Evolutionary conservation across 345 rosid species (phyloP).

Genomic region (Turnera subulata): DNA sequence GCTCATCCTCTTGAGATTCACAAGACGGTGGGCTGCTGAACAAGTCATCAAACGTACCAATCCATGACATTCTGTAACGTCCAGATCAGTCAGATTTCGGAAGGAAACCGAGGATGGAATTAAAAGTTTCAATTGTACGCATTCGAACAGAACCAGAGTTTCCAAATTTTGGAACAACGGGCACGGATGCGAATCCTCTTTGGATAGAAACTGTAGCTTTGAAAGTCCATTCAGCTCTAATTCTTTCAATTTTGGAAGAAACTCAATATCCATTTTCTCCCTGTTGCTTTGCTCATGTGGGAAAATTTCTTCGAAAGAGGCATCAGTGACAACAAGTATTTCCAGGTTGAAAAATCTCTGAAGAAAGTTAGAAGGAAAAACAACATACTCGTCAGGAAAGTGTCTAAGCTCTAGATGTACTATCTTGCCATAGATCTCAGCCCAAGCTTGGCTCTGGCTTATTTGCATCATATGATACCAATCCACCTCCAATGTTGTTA

Average conservation of each 20-base stretch:
- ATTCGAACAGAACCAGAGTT: no score
- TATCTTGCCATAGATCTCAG: background rate
- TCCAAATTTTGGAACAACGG: no score
- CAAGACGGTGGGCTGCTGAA: no score
- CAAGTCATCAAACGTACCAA: no score
- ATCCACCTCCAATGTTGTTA: constrained; percentile 3
- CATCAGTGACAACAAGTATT: background rate
- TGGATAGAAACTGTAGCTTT: background rate
- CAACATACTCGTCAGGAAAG: background rate
- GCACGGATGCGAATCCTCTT: background rate
- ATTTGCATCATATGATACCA: background rate
- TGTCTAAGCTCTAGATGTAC: background rate
- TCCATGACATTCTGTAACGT: no score
- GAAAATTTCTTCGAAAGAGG: background rate
- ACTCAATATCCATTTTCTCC: background rate
- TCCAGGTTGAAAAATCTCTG: background rate
- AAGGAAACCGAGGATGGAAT: no score
- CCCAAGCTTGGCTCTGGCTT: background rate
- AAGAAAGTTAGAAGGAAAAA: constrained; percentile 3
- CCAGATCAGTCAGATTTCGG: no score
- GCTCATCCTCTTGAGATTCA: no score
- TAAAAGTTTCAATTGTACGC: no score
- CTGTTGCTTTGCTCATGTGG: background rate
- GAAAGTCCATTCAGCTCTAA: background rate
- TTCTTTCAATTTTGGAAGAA: background rate